Conservation (phyloP, 345 rosid species). For the Adansonia digitata region DNA sequence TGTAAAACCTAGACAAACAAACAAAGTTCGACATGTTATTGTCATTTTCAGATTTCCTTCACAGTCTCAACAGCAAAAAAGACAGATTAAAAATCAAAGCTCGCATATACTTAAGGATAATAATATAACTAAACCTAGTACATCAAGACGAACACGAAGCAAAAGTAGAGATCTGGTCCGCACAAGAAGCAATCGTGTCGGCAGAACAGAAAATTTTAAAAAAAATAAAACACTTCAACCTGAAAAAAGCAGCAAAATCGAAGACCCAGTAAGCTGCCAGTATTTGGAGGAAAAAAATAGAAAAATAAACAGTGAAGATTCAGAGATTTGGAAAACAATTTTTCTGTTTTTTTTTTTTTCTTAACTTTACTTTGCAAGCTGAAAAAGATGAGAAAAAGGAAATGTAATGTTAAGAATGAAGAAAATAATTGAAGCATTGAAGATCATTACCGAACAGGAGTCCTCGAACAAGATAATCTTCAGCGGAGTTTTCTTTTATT, state of each 20-base stretch:
- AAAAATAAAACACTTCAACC: conserved; percentile 1
- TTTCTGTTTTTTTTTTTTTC: not conserved
- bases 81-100: not conserved
- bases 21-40: not conserved
- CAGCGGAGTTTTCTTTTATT: too few relatives aligned
- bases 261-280: not conserved
- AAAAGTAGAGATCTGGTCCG: conserved; percentile 10
- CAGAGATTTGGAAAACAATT: conserved; percentile 21
- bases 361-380: not conserved
- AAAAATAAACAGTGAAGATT: not conserved
- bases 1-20: not conserved
- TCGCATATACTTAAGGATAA: not conserved
- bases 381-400: not conserved
- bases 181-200: not conserved
- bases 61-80: not conserved
- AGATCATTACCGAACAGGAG: not conserved
- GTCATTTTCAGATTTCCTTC: not conserved
- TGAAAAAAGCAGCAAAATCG: conserved; percentile 7
- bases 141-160: not conserved
- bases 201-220: not conserved
- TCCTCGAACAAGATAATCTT: not conserved
- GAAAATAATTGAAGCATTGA: not conserved
- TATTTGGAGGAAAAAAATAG: conserved; percentile 10
- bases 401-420: not conserved
- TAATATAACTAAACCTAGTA: not conserved